Percentiles rank a stretch among this genome's conserved stretches.
These are phyloP conservation scores for Penicillium simplicissimum DNA, from an alignment of 495 filamentous ascomycete species.

Conservation along the genomic window DNA sequence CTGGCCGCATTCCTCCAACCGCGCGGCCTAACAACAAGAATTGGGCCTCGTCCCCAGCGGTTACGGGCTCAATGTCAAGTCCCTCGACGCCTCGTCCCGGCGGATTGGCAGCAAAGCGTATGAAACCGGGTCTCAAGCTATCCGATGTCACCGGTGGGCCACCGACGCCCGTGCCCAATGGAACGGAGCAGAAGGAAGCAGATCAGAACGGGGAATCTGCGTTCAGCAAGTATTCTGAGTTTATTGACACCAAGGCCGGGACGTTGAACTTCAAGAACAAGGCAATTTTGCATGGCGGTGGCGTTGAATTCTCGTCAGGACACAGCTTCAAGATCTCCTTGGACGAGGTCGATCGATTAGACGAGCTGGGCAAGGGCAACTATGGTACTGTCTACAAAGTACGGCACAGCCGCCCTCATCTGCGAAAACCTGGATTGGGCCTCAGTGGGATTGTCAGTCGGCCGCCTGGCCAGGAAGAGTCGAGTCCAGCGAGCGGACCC, in stretches of 20 bases:
- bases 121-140: conserved; percentile 52
- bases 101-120: conserved; percentile 55
- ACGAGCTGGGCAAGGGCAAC: conserved; percentile 96
- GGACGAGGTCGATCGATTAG: conserved; percentile 91
- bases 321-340: conserved; percentile 91
- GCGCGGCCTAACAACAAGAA: conserved; percentile 45
- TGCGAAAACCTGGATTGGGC: conserved; percentile 78
- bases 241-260: conserved; percentile 87
- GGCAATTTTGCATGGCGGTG: conserved; percentile 80
- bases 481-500: conserved; percentile 17
- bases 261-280: conserved; percentile 93
- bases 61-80: conserved; percentile 31
- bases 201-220: conserved; percentile 54
- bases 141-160: conserved; percentile 49
- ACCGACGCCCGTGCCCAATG: conserved; percentile 22
- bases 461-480: conserved; percentile 33
- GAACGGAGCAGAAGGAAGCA: conserved; percentile 16
- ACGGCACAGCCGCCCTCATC: conserved; percentile 74
- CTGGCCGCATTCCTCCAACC: conserved; percentile 40
- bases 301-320: conserved; percentile 89
- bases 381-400: conserved; percentile 99
- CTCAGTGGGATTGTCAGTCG: conserved; percentile 61
- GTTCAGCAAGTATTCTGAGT: conserved; percentile 89
- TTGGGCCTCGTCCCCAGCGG: conserved; percentile 53
- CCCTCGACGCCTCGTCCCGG: conserved; percentile 44